Percentiles rank a stretch among this genome's conserved stretches.
Evolutionary conservation across 169 alveolate genomes (phyloP).

Genomic region (Fabrea salina): DNA sequence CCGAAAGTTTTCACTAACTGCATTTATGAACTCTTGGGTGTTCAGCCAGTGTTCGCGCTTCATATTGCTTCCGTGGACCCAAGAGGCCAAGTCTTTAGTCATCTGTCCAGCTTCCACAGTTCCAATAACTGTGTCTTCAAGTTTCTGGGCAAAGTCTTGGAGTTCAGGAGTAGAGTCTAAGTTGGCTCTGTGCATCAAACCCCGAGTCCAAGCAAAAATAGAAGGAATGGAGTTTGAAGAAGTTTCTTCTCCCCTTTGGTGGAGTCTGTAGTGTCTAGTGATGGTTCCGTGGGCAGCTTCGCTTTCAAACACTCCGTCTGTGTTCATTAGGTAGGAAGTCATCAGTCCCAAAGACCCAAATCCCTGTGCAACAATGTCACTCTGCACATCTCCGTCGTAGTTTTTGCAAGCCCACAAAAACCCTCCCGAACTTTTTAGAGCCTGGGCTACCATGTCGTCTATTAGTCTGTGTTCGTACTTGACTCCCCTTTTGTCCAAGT

Average conservation of each 20-base stretch:
- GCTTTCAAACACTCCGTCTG: slow-evolving; percentile 62
- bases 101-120: slow-evolving; percentile 61
- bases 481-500: slow-evolving; percentile 47
- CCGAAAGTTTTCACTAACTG: background rate
- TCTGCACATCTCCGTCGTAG: slow-evolving; percentile 76
- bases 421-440: slow-evolving; percentile 66
- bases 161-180: slow-evolving; percentile 41
- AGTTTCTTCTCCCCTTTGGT: slow-evolving; percentile 49
- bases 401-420: slow-evolving; percentile 74
- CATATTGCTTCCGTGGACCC: slow-evolving; percentile 49
- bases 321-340: slow-evolving; percentile 58
- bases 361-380: slow-evolving; percentile 75
- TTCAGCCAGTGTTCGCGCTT: background rate
- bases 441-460: slow-evolving; percentile 79
- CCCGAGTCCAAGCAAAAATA: slow-evolving; percentile 69
- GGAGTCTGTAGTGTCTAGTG: slow-evolving; percentile 68
- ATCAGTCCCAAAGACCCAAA: slow-evolving; percentile 75
- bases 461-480: slow-evolving; percentile 76
- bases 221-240: slow-evolving; percentile 63
- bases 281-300: slow-evolving; percentile 85
- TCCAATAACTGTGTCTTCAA: slow-evolving; percentile 50
- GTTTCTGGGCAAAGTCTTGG: slow-evolving; percentile 22
- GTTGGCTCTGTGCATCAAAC: slow-evolving; percentile 48
- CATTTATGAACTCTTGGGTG: slow-evolving; percentile 19
- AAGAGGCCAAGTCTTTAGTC: slow-evolving; percentile 70